These are phyloP conservation scores for Geotrichum klebahnii DNA, from an alignment of 1,139 yeast species.

Conservation along the genomic window DNA sequence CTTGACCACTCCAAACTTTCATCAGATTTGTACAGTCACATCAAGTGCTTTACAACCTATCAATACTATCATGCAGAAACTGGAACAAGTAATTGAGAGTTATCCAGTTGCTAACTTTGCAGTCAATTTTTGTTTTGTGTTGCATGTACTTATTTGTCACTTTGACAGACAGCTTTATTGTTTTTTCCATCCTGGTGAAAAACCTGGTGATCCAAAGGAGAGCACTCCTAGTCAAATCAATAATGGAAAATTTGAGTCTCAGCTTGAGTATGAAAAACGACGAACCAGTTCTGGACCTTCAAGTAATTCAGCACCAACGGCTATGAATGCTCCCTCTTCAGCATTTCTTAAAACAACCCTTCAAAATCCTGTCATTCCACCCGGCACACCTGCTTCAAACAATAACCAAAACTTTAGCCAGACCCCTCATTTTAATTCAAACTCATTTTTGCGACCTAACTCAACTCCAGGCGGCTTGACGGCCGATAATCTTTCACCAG, in stretches of 20 bases:
- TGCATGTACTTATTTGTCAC: constrained; percentile 32
- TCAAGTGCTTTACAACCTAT: constrained; percentile 45
- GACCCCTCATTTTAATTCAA: no score
- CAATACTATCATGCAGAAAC: constrained; percentile 43
- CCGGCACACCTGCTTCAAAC: no score
- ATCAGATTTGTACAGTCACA: constrained; percentile 46
- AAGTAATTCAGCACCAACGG: no score
- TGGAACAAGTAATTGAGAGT: constrained; percentile 26
- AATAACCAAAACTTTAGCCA: no score
- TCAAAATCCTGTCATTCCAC: no score
- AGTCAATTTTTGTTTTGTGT: constrained; percentile 30
- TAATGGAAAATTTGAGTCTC: no score
- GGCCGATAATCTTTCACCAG: no score
- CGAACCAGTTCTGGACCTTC: not conserved
- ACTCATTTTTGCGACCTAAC: no score
- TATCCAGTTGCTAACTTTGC: constrained; percentile 33
- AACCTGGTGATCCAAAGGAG: constrained; percentile 6
- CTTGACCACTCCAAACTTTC: constrained; percentile 52
- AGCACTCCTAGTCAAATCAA: not conserved
- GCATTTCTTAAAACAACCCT: no score
- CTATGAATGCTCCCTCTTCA: no score
- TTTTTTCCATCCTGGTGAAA: constrained; percentile 18
- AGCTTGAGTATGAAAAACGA: no score
- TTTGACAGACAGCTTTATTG: constrained; percentile 31
- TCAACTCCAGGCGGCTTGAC: not conserved